Evolutionary conservation across 768 basidiomycete species (phyloP).

Genomic region (Suillus hirtellus): DNA sequence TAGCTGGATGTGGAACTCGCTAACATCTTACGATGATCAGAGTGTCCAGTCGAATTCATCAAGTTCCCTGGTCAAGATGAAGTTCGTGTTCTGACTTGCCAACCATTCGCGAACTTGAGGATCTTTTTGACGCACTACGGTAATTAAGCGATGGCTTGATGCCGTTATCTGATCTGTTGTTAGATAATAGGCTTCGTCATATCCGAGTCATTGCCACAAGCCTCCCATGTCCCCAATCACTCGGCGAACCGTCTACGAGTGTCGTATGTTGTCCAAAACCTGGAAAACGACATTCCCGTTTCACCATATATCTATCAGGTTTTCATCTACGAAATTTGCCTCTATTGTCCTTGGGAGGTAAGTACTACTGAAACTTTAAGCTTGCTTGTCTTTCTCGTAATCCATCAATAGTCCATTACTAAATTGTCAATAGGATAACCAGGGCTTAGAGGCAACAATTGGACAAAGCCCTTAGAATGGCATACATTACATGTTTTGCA

Average conservation of each 20-base stretch:
- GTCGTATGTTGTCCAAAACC: too few relatives aligned
- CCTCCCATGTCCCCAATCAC: too few relatives aligned
- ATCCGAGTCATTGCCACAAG: too few relatives aligned
- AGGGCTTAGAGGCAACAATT: background rate
- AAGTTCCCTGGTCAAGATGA: background rate
- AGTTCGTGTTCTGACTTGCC: background rate
- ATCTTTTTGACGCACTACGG: background rate
- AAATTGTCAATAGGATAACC: background rate
- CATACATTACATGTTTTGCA: background rate
- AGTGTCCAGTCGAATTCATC: background rate
- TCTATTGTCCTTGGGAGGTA: too few relatives aligned
- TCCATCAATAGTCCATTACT: too few relatives aligned
- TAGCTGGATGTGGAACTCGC: background rate
- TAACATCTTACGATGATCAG: background rate
- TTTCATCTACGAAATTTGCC: too few relatives aligned
- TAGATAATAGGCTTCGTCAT: background rate
- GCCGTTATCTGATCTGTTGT: background rate
- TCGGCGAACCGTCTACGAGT: too few relatives aligned
- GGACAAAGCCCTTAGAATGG: background rate
- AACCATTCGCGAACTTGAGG: background rate
- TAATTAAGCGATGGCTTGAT: background rate
- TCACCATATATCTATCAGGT: too few relatives aligned
- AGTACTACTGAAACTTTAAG: too few relatives aligned
- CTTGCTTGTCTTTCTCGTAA: too few relatives aligned
- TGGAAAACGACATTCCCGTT: too few relatives aligned